A percentile compares a stretch with the other conserved stretches of the same genome.
These are phyloP conservation scores for Trichophyton verrucosum DNA, from an alignment of 2,329 filamentous ascomycete species.

Conservation along the genomic window DNA sequence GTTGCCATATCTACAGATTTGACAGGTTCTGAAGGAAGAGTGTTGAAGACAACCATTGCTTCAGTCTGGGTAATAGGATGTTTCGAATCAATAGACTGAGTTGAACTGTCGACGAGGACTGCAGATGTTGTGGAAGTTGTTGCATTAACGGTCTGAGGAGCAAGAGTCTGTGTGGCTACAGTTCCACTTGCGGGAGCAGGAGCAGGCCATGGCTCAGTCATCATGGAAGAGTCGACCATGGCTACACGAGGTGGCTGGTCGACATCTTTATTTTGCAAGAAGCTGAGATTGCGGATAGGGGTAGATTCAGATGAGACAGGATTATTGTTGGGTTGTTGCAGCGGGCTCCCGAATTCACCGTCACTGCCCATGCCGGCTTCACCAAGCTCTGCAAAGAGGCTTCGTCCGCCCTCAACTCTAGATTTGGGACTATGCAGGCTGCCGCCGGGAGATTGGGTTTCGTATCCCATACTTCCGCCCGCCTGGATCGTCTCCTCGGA, in stretches of 20 bases:
- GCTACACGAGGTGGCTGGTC: conserved; percentile 19
- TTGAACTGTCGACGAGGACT: conserved; percentile 27
- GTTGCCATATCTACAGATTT: neutral
- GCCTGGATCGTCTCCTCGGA: conserved; percentile 34
- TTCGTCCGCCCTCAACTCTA: conserved; percentile 52
- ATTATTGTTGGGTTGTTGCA: conserved; percentile 21
- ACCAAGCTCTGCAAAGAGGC: conserved; percentile 79
- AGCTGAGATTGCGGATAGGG: conserved; percentile 18
- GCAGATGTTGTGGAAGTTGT: conserved; percentile 4
- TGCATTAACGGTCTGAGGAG: neutral
- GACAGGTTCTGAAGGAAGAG: conserved; percentile 13
- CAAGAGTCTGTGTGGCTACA: conserved; percentile 7
- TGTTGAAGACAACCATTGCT: conserved; percentile 13
- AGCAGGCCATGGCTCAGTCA: conserved; percentile 42
- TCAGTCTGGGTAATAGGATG: conserved; percentile 17
- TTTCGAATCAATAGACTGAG: conserved; percentile 32
- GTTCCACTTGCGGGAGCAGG: conserved; percentile 31
- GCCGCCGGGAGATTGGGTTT: conserved; percentile 41
- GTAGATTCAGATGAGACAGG: conserved; percentile 28
- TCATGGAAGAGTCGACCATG: conserved; percentile 50
- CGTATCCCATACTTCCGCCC: conserved; percentile 28
- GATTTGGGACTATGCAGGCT: conserved; percentile 37
- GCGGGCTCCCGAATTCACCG: conserved; percentile 42
- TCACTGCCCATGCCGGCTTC: conserved; percentile 63
- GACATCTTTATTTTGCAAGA: neutral